Evolutionary conservation across 257 asterid species (phyloP), one percentile per base, ranked within the genome.

Genomic region (Verbascum thapsus): DNA sequence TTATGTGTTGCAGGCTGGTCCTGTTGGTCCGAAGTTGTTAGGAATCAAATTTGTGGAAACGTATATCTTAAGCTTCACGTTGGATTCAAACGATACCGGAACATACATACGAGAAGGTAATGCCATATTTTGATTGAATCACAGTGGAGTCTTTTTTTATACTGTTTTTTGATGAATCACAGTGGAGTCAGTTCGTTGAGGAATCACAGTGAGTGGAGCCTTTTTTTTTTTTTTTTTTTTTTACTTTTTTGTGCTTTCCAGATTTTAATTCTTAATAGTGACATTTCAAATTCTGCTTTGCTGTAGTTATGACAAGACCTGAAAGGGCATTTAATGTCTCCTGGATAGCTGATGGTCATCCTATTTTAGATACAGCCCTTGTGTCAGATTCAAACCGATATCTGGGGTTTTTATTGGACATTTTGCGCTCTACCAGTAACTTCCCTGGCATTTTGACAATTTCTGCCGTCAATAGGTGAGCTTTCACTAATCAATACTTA

Each of bases 391-490:
- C 95, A 45, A 81, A 75, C 67, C 79, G 89, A 80, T 76, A 71
- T 71, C 66, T 90, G 58, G 83, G 85, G 60, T 64, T 83, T 61
- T 77, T 94, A 59, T 67, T 94, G 81, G 94, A 94, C 56, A 70
- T 90, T 59, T 76, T 94, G 84, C 81, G 62, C 55, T 74, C 96
- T 43, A 76, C 95, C 69, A 80, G 80, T 72, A 75, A 66, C 75
- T 74, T 81, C 39, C 97, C 88, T 69, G 99, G 96, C 68, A 76
- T 85, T 61, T 70, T 90, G 84, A 82, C 82, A 19, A 90, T 94
- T 63, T 70, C 95, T 59, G 71, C 81, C 72, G 76, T 94, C 69
- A 94, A 87, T 84, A 83, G 99, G 99, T 94, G 90, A 81, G 86
- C 68, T 42, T 61, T 74, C 45, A 19, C 48, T 15, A 22, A 22